Evolutionary conservation across 768 basidiomycete genomes (phyloP), one percentile per base, ranked within the genome.

Genomic region (Lactifluus subvellereus): DNA sequence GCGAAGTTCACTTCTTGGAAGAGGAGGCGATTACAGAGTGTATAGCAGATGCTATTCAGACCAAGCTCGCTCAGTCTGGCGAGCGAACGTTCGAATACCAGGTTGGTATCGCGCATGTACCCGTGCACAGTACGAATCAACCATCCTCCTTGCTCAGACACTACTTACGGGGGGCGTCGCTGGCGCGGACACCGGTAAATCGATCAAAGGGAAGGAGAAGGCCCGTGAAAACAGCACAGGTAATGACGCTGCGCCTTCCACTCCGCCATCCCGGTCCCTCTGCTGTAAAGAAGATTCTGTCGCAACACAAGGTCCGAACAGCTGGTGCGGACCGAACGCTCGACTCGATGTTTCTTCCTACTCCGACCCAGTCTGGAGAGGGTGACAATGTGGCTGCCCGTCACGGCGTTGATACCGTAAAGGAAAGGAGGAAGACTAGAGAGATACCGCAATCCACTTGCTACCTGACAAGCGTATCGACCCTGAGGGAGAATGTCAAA

Each of bases 301-400:
- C 95, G 2, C 88, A 98, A 30, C 85, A 94, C 72, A 96, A 97
- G 81, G 90, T 98, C 57, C 85, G 96, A 60, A 94, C 92, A 2
- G 95, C 94, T 10, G 75, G 87, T 10, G 79, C 87, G 50, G 91
- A 95, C 61, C 84, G 95, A 40, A 98, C 95, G 0, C 81, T 99
- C 16, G 96, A 98, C 70, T 94, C 94, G 0, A 97, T 98, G 92
- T 89, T 98, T 64, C 87, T 89, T 10, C 69, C 75, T 27, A 83
- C 86, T 64, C 82, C 85, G 3, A 77, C 79, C 6, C 82, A 76
- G 69, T 50, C 68, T 55, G 55, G 61, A 71, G 67, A 22, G 62
- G 57, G 27, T 32, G 59, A 55, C 1, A 38, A 49, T 33, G 5
- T 22, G 22, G 11, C 35, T 35, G 48, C 50, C 13, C 55, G 50